Conservation (phyloP, 352 stramenopile genomes). For the Globisporangium splendens region DNA sequence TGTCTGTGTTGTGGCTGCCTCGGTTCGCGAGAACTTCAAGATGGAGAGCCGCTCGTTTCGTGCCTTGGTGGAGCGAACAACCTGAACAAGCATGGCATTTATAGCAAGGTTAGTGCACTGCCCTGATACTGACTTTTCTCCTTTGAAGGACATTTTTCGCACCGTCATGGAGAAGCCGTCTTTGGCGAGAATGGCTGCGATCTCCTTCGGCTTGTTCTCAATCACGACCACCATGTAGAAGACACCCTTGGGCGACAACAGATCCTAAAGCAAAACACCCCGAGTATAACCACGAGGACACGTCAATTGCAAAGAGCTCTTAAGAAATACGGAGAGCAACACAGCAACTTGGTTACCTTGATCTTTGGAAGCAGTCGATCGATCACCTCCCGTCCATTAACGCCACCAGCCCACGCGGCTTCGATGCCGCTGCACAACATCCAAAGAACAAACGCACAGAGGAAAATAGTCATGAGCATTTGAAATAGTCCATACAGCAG, state of each 20-base stretch:
- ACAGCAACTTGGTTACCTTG: constrained; percentile 26
- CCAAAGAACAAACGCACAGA: neutral
- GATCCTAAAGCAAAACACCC: constrained; percentile 18
- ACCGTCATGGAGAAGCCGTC: constrained; percentile 75
- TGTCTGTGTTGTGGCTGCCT: neutral
- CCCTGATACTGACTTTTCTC: too few species aligned
- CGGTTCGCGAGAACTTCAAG: constrained; percentile 54
- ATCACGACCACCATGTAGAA: constrained; percentile 98
- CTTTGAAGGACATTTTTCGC: too few species aligned
- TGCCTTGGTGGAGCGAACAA: constrained; percentile 63
- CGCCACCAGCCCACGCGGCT: constrained; percentile 94
- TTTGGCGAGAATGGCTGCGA: constrained; percentile 65
- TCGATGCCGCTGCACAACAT: constrained; percentile 84
- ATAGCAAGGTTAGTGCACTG: neutral
- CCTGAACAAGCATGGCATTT: constrained; percentile 20
- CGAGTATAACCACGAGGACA: neutral
- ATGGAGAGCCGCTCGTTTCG: constrained; percentile 75
- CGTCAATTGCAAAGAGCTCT: neutral
- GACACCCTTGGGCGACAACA: constrained; percentile 83
- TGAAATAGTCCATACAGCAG: too few species aligned
- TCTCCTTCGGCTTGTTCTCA: constrained; percentile 96
- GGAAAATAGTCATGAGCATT: too few species aligned
- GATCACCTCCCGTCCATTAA: constrained; percentile 92
- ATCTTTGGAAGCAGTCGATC: constrained; percentile 93
- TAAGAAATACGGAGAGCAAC: neutral